phyloP scores from a whole-genome alignment of 257 asterid genomes.

The Solanum pinnatisectum region DNA sequence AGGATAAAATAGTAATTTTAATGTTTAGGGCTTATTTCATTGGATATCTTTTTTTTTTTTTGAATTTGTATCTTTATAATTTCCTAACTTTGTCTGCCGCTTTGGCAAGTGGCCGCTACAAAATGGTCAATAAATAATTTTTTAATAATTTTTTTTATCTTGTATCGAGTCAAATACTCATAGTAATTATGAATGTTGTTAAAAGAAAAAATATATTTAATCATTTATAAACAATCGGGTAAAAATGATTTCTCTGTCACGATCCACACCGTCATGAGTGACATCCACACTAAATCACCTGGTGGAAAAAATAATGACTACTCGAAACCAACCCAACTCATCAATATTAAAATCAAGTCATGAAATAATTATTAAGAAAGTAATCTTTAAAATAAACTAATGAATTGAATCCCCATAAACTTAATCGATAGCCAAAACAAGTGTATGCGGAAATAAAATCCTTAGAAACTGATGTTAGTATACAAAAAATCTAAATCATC shows the following conservation, averaged over 20 bases:
- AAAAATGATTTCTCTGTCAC: background rate
- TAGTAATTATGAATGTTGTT: background rate
- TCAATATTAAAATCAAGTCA: too few relatives aligned
- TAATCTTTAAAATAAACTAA: background rate
- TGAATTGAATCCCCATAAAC: background rate
- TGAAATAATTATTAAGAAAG: background rate
- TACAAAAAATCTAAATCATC: background rate
- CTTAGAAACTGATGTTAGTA: background rate
- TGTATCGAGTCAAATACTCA: background rate
- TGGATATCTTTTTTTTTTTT: background rate
- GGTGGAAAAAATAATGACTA: background rate
- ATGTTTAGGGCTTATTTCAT: background rate
- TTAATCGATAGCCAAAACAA: background rate
- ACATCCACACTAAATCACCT: background rate
- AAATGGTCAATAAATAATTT: background rate
- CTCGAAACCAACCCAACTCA: background rate
- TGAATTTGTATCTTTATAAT: background rate
- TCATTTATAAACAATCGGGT: background rate
- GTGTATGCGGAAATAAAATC: background rate
- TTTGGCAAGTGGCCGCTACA: background rate
- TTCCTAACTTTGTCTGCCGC: background rate
- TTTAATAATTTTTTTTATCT: background rate
- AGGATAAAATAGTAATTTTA: background rate
- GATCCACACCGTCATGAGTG: background rate
- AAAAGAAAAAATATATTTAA: too few relatives aligned